phyloP scores from a whole-genome alignment of 805 yeast genomes.

The Starmerella riodocensis region DNA sequence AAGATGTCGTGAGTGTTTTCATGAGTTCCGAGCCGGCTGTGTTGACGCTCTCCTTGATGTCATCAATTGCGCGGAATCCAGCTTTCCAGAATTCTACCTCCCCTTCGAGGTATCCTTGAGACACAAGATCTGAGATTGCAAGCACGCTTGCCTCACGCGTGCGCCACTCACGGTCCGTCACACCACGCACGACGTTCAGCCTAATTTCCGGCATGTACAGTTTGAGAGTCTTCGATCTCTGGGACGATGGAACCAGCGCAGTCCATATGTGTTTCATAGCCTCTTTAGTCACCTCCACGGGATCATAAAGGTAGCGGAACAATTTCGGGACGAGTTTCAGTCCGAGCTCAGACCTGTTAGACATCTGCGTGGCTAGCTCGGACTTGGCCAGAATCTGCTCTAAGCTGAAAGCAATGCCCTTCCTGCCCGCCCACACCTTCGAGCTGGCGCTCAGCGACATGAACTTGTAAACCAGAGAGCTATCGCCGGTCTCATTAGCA shows the following conservation, averaged over 20 bases:
- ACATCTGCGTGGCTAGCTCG: slow-evolving; percentile 44
- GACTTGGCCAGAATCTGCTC: slow-evolving; percentile 74
- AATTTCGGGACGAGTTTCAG: slow-evolving; percentile 63
- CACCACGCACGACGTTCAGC: slow-evolving; percentile 47
- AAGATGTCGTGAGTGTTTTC: slow-evolving; percentile 28
- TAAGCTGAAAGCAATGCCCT: slow-evolving; percentile 87
- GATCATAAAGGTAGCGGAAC: slow-evolving; percentile 76
- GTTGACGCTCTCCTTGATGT: slow-evolving; percentile 85
- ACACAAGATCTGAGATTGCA: slow-evolving; percentile 58
- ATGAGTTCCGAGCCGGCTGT: slow-evolving; percentile 63
- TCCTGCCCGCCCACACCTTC: slow-evolving; percentile 80
- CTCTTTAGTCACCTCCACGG: slow-evolving; percentile 54
- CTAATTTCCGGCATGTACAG: slow-evolving; percentile 47
- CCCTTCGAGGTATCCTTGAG: slow-evolving; percentile 10
- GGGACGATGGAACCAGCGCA: slow-evolving; percentile 35
- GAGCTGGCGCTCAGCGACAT: slow-evolving; percentile 85
- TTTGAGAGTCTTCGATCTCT: slow-evolving; percentile 41
- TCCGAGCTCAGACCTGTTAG: slow-evolving; percentile 39
- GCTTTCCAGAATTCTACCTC: slow-evolving; percentile 60
- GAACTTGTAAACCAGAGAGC: slow-evolving; percentile 81
- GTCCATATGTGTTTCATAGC: slow-evolving; percentile 88
- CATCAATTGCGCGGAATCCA: slow-evolving; percentile 84
- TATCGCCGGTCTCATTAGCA: slow-evolving; percentile 93
- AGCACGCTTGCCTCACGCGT: slow-evolving; percentile 74
- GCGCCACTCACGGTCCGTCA: slow-evolving; percentile 84